These are phyloP conservation scores for Helotiales sp. DNA, from an alignment of 2,329 filamentous ascomycete species.

Conservation along the genomic window DNA sequence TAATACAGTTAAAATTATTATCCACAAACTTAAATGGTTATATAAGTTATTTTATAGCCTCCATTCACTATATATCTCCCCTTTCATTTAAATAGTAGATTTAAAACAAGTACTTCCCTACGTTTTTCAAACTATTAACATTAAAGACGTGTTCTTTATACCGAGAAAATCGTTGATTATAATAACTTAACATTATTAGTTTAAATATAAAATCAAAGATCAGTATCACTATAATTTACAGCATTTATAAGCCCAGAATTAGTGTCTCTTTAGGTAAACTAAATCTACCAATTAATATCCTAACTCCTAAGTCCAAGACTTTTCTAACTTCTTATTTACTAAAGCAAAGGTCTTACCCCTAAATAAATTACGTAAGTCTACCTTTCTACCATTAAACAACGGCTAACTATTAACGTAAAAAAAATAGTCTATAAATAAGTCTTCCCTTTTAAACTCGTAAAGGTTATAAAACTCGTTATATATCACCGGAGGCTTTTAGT, in stretches of 20 bases:
- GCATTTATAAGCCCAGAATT: neutral
- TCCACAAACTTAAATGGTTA: no score
- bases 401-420: neutral
- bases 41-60: no score
- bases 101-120: no score
- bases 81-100: no score
- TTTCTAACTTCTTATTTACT: neutral
- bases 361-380: neutral
- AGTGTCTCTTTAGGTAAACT: neutral
- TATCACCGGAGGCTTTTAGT: neutral
- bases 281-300: neutral
- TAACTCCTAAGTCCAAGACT: neutral
- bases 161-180: no score
- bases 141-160: no score
- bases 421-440: neutral
- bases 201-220: no score
- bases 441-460: neutral
- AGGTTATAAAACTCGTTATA: neutral
- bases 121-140: no score
- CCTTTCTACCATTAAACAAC: neutral
- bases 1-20: no score
- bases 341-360: neutral
- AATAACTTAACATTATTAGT: no score
- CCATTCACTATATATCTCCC: no score
- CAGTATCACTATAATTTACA: no score